Evolutionary conservation across 2,329 filamentous ascomycete species (phyloP).

Genomic region (Calonectria naviculata): DNA sequence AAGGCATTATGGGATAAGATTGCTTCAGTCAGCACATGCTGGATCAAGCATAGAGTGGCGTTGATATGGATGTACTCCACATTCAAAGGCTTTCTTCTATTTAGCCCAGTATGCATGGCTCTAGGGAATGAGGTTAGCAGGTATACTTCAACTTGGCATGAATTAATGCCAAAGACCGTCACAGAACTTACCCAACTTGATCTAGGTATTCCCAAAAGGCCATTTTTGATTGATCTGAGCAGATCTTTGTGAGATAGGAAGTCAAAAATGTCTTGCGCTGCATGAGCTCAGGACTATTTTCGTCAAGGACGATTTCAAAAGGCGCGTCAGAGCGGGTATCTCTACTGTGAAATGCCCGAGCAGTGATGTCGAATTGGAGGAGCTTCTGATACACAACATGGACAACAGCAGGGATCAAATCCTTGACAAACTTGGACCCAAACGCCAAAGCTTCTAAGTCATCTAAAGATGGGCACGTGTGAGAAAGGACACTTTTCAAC

Average conservation of each 20-base stretch:
- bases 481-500: slow-evolving; percentile 18
- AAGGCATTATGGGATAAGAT: slow-evolving; percentile 78
- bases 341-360: slow-evolving; percentile 76
- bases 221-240: slow-evolving; percentile 78
- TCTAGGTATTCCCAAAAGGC: slow-evolving; percentile 88
- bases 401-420: slow-evolving; percentile 83
- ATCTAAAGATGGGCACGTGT: slow-evolving; percentile 52
- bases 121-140: slow-evolving; percentile 44
- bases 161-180: background rate
- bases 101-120: slow-evolving; percentile 85
- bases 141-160: background rate
- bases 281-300: slow-evolving; percentile 79
- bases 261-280: slow-evolving; percentile 82
- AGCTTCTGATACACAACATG: slow-evolving; percentile 89
- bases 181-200: slow-evolving; percentile 75
- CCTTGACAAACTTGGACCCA: slow-evolving; percentile 81
- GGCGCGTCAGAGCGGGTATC: slow-evolving; percentile 74
- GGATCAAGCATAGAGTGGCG: slow-evolving; percentile 77
- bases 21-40: slow-evolving; percentile 81
- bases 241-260: slow-evolving; percentile 79
- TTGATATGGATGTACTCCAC: slow-evolving; percentile 86
- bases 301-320: slow-evolving; percentile 71
- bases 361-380: slow-evolving; percentile 83
- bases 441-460: slow-evolving; percentile 77
- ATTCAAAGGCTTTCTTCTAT: slow-evolving; percentile 77